Evolutionary conservation across 208 protist genomes (phyloP).

Genomic region (Acanthamoeba lugdunensis): DNA sequence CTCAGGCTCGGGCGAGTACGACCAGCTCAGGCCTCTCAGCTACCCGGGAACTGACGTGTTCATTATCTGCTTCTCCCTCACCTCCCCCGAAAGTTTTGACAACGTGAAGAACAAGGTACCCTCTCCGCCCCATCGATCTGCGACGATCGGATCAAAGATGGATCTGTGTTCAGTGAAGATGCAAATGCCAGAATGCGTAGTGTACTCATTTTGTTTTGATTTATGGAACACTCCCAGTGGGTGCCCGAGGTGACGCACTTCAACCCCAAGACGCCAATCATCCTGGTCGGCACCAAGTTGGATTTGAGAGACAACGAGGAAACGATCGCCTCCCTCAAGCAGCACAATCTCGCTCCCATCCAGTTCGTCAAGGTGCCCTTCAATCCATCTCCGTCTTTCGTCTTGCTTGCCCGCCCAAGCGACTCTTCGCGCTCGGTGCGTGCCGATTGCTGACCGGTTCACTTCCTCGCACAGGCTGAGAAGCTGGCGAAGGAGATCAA

Average conservation of each 20-base stretch:
- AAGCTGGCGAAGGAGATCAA: slow-evolving; percentile 87
- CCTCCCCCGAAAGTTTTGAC: slow-evolving; percentile 77
- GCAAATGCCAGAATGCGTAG: background rate
- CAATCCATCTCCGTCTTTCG: no score
- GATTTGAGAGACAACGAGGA: slow-evolving; percentile 78
- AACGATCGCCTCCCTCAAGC: slow-evolving; percentile 26
- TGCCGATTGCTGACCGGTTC: slow-evolving; percentile 53
- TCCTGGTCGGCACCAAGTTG: slow-evolving; percentile 81
- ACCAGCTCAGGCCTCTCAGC: slow-evolving; percentile 83
- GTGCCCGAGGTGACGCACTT: slow-evolving; percentile 78
- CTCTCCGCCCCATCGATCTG: background rate
- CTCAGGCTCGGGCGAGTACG: slow-evolving; percentile 86
- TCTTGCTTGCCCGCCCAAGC: background rate
- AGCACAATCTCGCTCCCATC: slow-evolving; percentile 74
- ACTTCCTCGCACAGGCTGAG: slow-evolving; percentile 60
- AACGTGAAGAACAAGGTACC: slow-evolving; percentile 81
- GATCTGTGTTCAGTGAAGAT: background rate
- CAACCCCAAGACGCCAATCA: slow-evolving; percentile 77
- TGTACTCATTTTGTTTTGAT: background rate
- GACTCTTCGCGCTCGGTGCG: background rate
- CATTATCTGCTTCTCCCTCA: slow-evolving; percentile 87
- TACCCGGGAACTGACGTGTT: slow-evolving; percentile 87
- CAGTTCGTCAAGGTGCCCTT: slow-evolving; percentile 75
- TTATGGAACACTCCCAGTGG: slow-evolving; percentile 63
- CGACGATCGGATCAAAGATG: background rate